Evolutionary conservation across 208 protist genomes (phyloP).

Genomic region (Kentomonas sorsogonicus): DNA sequence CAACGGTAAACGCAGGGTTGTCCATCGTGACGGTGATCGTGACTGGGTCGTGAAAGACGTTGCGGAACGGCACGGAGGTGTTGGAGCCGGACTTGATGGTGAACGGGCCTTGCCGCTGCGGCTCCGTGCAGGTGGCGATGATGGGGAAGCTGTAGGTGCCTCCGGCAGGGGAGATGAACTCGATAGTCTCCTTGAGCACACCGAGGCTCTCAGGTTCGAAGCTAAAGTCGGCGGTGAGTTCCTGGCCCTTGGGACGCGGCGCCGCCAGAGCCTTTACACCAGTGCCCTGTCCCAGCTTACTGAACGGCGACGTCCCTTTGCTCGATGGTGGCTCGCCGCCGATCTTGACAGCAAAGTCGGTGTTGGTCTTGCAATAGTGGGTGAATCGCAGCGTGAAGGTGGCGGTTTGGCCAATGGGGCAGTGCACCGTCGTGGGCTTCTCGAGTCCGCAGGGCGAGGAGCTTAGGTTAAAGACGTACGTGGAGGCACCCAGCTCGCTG

Average conservation of each 20-base stretch:
- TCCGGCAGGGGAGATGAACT: slow-evolving; percentile 72
- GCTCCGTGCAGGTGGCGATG: slow-evolving; percentile 76
- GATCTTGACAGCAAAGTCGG: slow-evolving; percentile 84
- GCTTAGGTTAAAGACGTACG: slow-evolving; percentile 67
- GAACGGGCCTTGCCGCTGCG: slow-evolving; percentile 92
- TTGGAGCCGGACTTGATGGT: slow-evolving; percentile 52
- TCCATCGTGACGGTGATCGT: slow-evolving; percentile 81
- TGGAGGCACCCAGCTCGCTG: slow-evolving; percentile 79
- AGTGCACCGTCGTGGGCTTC: slow-evolving; percentile 72
- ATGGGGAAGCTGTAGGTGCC: slow-evolving; percentile 92
- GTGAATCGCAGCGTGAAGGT: slow-evolving; percentile 67
- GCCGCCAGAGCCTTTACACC: slow-evolving; percentile 4
- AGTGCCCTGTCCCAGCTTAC: slow-evolving; percentile 38
- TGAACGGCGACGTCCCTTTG: slow-evolving; percentile 17
- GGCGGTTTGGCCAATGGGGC: slow-evolving; percentile 76
- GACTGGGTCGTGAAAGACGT: slow-evolving; percentile 88
- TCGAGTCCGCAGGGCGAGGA: slow-evolving; percentile 56
- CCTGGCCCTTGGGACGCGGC: slow-evolving; percentile 56
- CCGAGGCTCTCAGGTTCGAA: slow-evolving; percentile 92
- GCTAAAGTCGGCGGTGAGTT: slow-evolving; percentile 86
- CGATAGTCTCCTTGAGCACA: slow-evolving; percentile 65
- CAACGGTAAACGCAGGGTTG: slow-evolving; percentile 75
- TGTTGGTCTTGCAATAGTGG: slow-evolving; percentile 56
- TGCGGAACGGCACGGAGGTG: slow-evolving; percentile 86
- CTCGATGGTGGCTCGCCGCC: slow-evolving; percentile 21